These are phyloP conservation scores for Microbotryomycetes sp. DNA, from an alignment of 1,284 basidiomycete genomes.

Conservation along the genomic window DNA sequence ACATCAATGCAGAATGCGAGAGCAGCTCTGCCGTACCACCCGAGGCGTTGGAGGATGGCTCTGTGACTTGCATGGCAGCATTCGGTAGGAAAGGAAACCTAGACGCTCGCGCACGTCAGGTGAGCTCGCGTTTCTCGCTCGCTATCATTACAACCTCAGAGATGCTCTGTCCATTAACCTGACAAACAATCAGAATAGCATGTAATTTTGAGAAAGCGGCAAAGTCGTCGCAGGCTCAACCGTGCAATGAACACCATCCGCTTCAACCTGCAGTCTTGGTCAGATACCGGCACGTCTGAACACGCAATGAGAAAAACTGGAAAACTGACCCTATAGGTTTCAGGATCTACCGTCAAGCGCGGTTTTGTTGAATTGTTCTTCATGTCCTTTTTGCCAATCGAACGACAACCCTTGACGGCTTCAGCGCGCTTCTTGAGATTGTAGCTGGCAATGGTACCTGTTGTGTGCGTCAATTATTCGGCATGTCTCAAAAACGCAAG, in stretches of 20 bases:
- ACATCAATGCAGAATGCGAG: neutral
- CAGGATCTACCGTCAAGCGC: constrained; percentile 80
- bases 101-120: too few species aligned
- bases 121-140: too few species aligned
- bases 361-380: constrained; percentile 83
- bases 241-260: constrained; percentile 69
- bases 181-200: constrained; percentile 23
- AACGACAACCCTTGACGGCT: constrained; percentile 69
- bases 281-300: neutral
- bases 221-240: constrained; percentile 65
- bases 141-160: too few species aligned
- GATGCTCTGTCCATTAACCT: too few species aligned
- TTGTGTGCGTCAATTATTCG: neutral
- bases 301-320: neutral
- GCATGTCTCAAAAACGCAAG: neutral
- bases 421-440: constrained; percentile 64
- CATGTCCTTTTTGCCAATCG: constrained; percentile 78
- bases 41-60: neutral
- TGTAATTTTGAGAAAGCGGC: constrained; percentile 50
- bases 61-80: too few species aligned
- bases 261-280: constrained; percentile 55
- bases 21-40: neutral
- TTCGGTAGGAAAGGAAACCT: too few species aligned
- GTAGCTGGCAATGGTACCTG: constrained; percentile 59
- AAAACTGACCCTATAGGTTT: constrained; percentile 54